Evolutionary conservation across 2,329 filamentous ascomycete species (phyloP).

Genomic region (Penicillium sp.): DNA sequence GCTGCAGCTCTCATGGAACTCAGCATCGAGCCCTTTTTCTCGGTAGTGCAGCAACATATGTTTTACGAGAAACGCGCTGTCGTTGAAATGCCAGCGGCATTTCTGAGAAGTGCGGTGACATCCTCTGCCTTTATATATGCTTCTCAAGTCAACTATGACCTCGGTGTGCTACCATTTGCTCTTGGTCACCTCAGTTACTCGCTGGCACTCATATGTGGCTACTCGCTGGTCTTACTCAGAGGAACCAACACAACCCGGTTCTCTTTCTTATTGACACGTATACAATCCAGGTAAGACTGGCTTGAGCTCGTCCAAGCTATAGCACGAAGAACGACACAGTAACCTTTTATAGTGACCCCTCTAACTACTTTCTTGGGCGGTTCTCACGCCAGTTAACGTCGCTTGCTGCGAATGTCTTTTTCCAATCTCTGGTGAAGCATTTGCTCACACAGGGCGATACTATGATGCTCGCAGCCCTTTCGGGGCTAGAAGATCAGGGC

Average conservation of each 20-base stretch:
- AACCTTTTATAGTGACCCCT: slow-evolving; percentile 26
- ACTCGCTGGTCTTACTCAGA: slow-evolving; percentile 60
- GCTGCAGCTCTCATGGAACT: slow-evolving; percentile 70
- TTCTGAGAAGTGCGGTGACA: slow-evolving; percentile 72
- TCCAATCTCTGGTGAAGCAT: slow-evolving; percentile 89
- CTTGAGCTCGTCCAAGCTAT: neutral
- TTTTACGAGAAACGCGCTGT: slow-evolving; percentile 76
- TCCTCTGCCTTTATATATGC: slow-evolving; percentile 70
- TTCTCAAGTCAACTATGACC: slow-evolving; percentile 50
- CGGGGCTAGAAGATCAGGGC: slow-evolving; percentile 77
- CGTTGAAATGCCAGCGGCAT: slow-evolving; percentile 80
- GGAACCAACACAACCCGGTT: slow-evolving; percentile 63
- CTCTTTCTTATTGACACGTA: slow-evolving; percentile 59
- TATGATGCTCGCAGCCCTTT: slow-evolving; percentile 76
- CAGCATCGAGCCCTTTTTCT: slow-evolving; percentile 82
- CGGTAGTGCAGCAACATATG: slow-evolving; percentile 78
- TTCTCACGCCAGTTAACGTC: slow-evolving; percentile 71
- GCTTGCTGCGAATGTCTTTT: slow-evolving; percentile 77
- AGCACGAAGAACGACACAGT: slow-evolving; percentile 6
- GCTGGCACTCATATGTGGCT: slow-evolving; percentile 65
- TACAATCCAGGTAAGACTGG: slow-evolving; percentile 45
- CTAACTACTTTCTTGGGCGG: slow-evolving; percentile 55
- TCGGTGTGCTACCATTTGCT: slow-evolving; percentile 85
- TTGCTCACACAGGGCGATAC: slow-evolving; percentile 92
- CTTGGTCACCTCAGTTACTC: slow-evolving; percentile 81